Base-by-base conservation (phyloP, 140 eudicot genomes). In the Bidens hawaiensis region DNA sequence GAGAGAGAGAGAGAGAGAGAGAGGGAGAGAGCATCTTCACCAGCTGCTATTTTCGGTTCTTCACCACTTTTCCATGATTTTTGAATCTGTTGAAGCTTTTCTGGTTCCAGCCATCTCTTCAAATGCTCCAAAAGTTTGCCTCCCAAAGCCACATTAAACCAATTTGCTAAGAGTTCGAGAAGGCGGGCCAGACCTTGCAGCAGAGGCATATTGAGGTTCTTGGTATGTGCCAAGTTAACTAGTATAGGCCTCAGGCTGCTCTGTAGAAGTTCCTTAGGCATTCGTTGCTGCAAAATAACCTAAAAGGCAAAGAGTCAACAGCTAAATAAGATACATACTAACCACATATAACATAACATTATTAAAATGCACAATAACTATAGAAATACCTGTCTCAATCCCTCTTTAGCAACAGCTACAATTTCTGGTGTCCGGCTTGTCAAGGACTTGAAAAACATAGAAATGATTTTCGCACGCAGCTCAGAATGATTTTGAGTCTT, bases 41-140 rank as follows among this genome's bases (percentile, higher is more conserved):
- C 99, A 60, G 99, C 97, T 70, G 97, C 99, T 47, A 94, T 82
- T 75, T 94, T 94, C 50, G 99, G 99, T 73, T 94, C 99, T 75
- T 94, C 99, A 30, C 99, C 99, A 65, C 86, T 81, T 76, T 85
- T 94, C 99, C 99, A 94, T 6, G 95, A 60, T 71, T 94, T 94
- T 75, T 94, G 99, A 58, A 81, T 73, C 88, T 76, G 97, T 18
- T 89, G 97, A 72, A 94, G 99, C 45, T 94, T 94, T 58, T 94
- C 99, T 34, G 99, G 99, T 73, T 94, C 99, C 65, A 88, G 60
- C 97, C 97, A 94, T 81, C 84, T 94, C 79, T 82, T 94, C 3
- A 94, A 81, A 77, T 94, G 99, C 80, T 94, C 99, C 83, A 94
- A 76, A 66, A 94, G 81, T 72, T 94, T 94, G 69, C 87, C 89